phyloP scores from a whole-genome alignment of 257 asterid species.

The Solanum megistacrolobum region DNA sequence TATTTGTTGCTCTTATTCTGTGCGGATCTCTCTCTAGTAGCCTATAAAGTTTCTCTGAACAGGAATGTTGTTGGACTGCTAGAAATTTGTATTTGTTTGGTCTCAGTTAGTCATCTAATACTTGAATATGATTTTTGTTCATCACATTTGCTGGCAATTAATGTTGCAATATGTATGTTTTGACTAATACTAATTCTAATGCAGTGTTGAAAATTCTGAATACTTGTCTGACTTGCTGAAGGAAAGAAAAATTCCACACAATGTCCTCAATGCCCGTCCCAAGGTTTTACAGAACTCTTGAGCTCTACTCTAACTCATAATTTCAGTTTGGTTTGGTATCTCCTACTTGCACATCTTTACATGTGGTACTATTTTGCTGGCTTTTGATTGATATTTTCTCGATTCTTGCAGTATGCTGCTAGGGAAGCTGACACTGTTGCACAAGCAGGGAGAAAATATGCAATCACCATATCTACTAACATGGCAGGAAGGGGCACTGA shows the following conservation, averaged over 20 bases:
- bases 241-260: slow-evolving; percentile 73
- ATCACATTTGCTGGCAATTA: slow-evolving; percentile 3
- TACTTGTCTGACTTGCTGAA: slow-evolving; percentile 65
- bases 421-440: slow-evolving; percentile 97
- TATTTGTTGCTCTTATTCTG: background rate
- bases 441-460: slow-evolving; percentile 94
- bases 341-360: slow-evolving; percentile 1
- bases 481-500: slow-evolving; percentile 99
- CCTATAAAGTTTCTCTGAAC: background rate
- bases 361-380: background rate
- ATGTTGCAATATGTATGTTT: slow-evolving; percentile 8
- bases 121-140: background rate
- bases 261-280: slow-evolving; percentile 95
- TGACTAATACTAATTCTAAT: slow-evolving; percentile 2
- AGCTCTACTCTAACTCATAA: slow-evolving; percentile 1
- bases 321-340: background rate
- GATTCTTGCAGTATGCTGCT: slow-evolving; percentile 76
- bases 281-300: slow-evolving; percentile 43
- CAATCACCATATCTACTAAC: slow-evolving; percentile 91
- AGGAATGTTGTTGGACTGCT: background rate
- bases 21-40: background rate
- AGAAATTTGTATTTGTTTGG: background rate
- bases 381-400: background rate
- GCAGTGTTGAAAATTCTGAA: slow-evolving; percentile 97
- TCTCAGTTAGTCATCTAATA: background rate